These are phyloP conservation scores for Trypanosoma brucei DNA, from an alignment of 208 protist genomes.

Conservation along the genomic window DNA sequence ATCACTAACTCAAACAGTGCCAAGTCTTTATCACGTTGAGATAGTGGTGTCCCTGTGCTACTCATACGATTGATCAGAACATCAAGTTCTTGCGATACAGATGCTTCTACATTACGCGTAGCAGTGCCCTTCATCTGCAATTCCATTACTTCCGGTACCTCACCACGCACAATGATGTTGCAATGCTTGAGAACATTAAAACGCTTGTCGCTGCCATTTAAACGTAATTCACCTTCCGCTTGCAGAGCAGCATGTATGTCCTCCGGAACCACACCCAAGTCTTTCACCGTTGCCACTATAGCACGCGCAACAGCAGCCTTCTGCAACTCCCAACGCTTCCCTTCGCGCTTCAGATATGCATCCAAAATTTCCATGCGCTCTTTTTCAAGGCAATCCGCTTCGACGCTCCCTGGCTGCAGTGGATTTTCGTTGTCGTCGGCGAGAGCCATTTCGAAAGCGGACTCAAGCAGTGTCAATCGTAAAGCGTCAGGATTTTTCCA, in stretches of 20 bases:
- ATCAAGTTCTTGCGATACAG: conserved; percentile 32
- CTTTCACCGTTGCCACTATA: conserved; percentile 44
- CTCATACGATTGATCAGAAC: conserved; percentile 54
- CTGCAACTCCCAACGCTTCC: conserved; percentile 57
- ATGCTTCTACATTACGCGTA: conserved; percentile 9
- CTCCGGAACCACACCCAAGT: conserved; percentile 41
- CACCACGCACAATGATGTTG: conserved; percentile 79
- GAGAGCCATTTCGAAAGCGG: conserved; percentile 67
- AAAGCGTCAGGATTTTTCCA: conserved; percentile 55
- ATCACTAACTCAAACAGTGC: conserved; percentile 73
- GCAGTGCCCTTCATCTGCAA: background rate
- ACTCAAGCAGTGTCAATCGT: conserved; percentile 76
- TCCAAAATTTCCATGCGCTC: conserved; percentile 59
- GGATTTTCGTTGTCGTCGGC: conserved; percentile 31
- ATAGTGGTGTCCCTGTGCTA: conserved; percentile 32
- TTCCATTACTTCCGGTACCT: conserved; percentile 38
- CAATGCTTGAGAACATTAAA: conserved; percentile 68
- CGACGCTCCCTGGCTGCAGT: conserved; percentile 28
- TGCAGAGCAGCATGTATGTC: conserved; percentile 37
- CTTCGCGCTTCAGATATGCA: conserved; percentile 58
- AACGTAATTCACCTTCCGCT: background rate
- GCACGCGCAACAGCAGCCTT: conserved; percentile 58
- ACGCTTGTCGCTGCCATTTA: conserved; percentile 1
- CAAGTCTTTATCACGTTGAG: conserved; percentile 44
- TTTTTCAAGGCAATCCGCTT: conserved; percentile 44